phyloP scores from a whole-genome alignment of 2,329 filamentous ascomycete species.

The Aspergillus tanneri region DNA sequence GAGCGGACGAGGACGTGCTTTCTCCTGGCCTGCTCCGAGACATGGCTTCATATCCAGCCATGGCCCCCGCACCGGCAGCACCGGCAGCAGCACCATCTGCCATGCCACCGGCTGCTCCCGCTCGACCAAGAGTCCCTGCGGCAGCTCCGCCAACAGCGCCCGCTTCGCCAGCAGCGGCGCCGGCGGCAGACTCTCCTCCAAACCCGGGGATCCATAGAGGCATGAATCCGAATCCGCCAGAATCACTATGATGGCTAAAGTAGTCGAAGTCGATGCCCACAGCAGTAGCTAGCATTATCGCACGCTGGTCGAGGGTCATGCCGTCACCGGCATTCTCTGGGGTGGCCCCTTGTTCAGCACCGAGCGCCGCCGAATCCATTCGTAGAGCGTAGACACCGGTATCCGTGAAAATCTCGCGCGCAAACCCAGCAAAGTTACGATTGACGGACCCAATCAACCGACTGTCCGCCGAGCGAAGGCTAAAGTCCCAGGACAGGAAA shows the following conservation, averaged over 20 bases:
- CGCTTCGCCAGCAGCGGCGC: slow-evolving; percentile 38
- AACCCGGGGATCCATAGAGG: slow-evolving; percentile 53
- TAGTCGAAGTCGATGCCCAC: slow-evolving; percentile 67
- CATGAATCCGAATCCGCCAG: slow-evolving; percentile 50
- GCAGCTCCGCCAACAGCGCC: slow-evolving; percentile 39
- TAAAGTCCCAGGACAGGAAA: slow-evolving; percentile 65
- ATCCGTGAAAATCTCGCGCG: slow-evolving; percentile 64
- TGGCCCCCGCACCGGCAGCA: slow-evolving; percentile 55
- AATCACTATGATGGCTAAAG: slow-evolving; percentile 60
- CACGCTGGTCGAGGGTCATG: slow-evolving; percentile 65
- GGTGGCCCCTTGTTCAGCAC: slow-evolving; percentile 35
- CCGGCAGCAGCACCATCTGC: slow-evolving; percentile 45
- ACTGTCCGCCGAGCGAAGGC: slow-evolving; percentile 52
- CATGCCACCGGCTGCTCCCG: slow-evolving; percentile 44
- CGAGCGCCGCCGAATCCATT: slow-evolving; percentile 60
- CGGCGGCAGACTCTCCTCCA: slow-evolving; percentile 43
- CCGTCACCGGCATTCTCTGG: slow-evolving; percentile 38
- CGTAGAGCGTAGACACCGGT: slow-evolving; percentile 64
- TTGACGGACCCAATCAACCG: slow-evolving; percentile 61
- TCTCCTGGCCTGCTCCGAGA: slow-evolving; percentile 49
- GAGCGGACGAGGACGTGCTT: slow-evolving; percentile 15
- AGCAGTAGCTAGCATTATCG: slow-evolving; percentile 65
- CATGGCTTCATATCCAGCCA: slow-evolving; percentile 65
- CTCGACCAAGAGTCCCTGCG: slow-evolving; percentile 37
- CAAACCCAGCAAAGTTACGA: slow-evolving; percentile 63